These are phyloP conservation scores for Mycena polygramma DNA, from an alignment of 768 basidiomycete species.

Conservation along the genomic window DNA sequence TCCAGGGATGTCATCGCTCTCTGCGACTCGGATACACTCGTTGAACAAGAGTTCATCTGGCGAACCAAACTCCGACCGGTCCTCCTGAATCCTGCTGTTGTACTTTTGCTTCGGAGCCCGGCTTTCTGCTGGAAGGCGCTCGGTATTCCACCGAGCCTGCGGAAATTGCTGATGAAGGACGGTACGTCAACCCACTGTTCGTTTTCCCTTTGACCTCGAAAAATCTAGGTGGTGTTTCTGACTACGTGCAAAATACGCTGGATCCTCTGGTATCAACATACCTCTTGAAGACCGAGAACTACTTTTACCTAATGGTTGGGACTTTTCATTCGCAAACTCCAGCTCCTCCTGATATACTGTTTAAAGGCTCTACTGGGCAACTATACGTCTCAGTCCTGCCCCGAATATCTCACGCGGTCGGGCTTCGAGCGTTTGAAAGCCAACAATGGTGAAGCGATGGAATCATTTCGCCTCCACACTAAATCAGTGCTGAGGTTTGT, in stretches of 20 bases:
- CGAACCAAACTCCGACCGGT: conserved; percentile 69
- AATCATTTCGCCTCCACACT: conserved; percentile 77
- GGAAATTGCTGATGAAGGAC: conserved; percentile 67
- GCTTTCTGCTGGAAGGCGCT: conserved; percentile 83
- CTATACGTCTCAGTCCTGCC: conserved; percentile 70
- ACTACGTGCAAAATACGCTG: conserved; percentile 63
- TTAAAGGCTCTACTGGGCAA: conserved; percentile 59
- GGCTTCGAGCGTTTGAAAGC: conserved; percentile 70
- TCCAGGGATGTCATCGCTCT: conserved; percentile 64
- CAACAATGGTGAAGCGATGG: conserved; percentile 56
- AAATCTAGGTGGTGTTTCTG: conserved; percentile 53
- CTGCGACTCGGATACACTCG: conserved; percentile 63
- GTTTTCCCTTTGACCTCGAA: neutral
- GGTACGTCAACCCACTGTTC: neutral
- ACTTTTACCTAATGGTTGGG: conserved; percentile 71
- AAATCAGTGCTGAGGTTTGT: conserved; percentile 72
- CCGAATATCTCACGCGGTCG: conserved; percentile 70
- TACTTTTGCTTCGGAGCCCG: conserved; percentile 60
- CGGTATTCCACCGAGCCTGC: conserved; percentile 79
- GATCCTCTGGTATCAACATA: conserved; percentile 61
- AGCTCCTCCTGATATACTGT: conserved; percentile 6
- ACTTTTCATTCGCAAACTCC: neutral
- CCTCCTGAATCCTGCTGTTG: conserved; percentile 66
- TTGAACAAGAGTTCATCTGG: conserved; percentile 76
- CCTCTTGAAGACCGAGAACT: conserved; percentile 68